Evolutionary conservation across 306 rosid species (phyloP).

Genomic region (Ormosia semicastrata): DNA sequence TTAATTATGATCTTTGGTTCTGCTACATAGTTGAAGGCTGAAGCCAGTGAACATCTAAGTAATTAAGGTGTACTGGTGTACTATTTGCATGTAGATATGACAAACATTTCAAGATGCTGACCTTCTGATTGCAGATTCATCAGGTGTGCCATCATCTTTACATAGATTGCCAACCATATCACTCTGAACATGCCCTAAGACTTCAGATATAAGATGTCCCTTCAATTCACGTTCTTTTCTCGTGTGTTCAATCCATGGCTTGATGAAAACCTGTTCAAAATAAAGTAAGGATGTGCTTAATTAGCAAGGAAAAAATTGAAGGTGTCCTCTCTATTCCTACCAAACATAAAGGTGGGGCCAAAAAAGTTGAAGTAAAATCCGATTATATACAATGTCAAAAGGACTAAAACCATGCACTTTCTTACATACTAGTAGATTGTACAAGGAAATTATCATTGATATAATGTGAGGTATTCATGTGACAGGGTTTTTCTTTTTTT

Average conservation of each 20-base stretch:
- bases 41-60: not conserved
- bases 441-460: not conserved
- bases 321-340: not conserved
- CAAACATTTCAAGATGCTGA: not conserved
- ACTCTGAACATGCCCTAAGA: slow-evolving; percentile 13
- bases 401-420: not conserved
- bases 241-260: slow-evolving; percentile 36
- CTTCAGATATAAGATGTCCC: slow-evolving; percentile 19
- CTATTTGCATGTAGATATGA: not conserved
- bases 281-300: not conserved
- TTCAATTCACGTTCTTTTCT: slow-evolving; percentile 11
- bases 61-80: not conserved
- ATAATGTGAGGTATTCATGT: not conserved
- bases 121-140: slow-evolving; percentile 23
- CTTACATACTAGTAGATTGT: not conserved
- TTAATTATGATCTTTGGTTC: not conserved
- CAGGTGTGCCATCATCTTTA: slow-evolving; percentile 15
- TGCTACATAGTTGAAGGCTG: not conserved
- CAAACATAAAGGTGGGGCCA: not conserved
- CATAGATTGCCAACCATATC: slow-evolving; percentile 11
- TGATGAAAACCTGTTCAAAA: slow-evolving; percentile 13
- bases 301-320: not conserved
- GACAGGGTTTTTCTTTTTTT: not conserved
- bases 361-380: not conserved
- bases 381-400: too few species aligned